Conservation (phyloP, 768 basidiomycete species). For the Coprinopsis strossmayeri region DNA sequence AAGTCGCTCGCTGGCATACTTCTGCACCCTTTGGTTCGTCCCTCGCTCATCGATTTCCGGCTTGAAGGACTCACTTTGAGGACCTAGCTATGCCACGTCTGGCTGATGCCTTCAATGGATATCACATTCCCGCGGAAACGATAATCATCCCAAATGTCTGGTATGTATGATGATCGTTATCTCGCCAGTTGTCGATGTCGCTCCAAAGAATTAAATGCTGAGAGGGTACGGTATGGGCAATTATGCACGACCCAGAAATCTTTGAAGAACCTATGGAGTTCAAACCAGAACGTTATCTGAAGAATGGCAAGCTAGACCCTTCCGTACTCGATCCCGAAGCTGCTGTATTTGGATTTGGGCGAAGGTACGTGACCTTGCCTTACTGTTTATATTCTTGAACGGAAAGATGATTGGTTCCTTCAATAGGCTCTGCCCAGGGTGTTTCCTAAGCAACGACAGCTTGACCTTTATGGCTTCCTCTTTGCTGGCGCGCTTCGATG, state of each 20-base stretch:
- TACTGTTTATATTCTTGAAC: no score
- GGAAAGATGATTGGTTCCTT: no score
- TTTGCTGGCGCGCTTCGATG: conserved; percentile 3
- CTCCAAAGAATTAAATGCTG: no score
- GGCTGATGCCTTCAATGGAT: conserved; percentile 10
- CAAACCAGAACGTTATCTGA: conserved; percentile 14
- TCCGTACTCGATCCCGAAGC: conserved; percentile 4
- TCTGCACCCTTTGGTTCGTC: conserved; percentile 8
- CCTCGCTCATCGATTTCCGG: no score
- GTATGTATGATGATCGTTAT: neutral
- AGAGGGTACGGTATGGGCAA: no score
- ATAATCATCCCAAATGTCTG: conserved; percentile 12
- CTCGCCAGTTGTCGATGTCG: neutral
- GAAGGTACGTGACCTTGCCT: neutral
- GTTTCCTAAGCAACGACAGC: neutral
- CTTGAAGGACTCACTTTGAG: no score
- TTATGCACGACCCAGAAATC: conserved; percentile 12
- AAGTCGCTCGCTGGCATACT: conserved; percentile 17
- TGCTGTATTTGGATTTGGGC: conserved; percentile 8
- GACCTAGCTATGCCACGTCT: neutral
- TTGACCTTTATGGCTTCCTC: neutral
- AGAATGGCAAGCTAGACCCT: conserved; percentile 7
- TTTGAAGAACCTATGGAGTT: conserved; percentile 9
- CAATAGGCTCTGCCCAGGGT: neutral
- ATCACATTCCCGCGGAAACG: conserved; percentile 11